These are phyloP conservation scores for Rhizopogon vinicolor DNA, from an alignment of 768 basidiomycete species.

Conservation along the genomic window DNA sequence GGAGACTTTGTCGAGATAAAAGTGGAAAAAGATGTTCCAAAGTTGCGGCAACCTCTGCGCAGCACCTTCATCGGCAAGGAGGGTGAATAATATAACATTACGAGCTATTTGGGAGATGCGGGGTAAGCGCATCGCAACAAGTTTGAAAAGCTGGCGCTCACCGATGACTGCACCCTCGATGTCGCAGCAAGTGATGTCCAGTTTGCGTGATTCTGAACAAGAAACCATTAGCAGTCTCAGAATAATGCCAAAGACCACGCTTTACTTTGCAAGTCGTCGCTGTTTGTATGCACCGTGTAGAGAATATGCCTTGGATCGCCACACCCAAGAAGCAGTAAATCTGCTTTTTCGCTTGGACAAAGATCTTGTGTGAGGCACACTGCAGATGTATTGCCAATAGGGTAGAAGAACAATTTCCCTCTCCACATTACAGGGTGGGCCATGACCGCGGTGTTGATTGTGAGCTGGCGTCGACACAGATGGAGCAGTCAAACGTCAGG, in stretches of 20 bases:
- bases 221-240: neutral
- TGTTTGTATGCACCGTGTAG: slow-evolving; percentile 35
- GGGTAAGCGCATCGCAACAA: neutral
- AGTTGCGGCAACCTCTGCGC: slow-evolving; percentile 12
- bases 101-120: slow-evolving; percentile 14
- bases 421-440: slow-evolving; percentile 41
- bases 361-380: slow-evolving; percentile 43
- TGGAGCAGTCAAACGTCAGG: neutral
- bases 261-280: neutral
- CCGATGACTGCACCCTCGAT: slow-evolving; percentile 25
- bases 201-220: slow-evolving; percentile 16
- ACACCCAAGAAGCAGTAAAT: slow-evolving; percentile 51
- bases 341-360: slow-evolving; percentile 40
- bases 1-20: slow-evolving; percentile 19
- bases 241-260: neutral
- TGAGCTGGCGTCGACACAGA: neutral
- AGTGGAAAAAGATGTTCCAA: slow-evolving; percentile 30
- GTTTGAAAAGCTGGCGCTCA: slow-evolving; percentile 3
- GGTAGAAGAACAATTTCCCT: slow-evolving; percentile 47
- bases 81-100: slow-evolving; percentile 23
- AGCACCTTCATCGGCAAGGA: slow-evolving; percentile 20
- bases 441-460: slow-evolving; percentile 25
- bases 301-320: slow-evolving; percentile 54
- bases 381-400: slow-evolving; percentile 56
- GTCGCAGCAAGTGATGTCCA: slow-evolving; percentile 27